phyloP scores from a whole-genome alignment of 164 flowering plant species.

The Macadamia tetraphylla region DNA sequence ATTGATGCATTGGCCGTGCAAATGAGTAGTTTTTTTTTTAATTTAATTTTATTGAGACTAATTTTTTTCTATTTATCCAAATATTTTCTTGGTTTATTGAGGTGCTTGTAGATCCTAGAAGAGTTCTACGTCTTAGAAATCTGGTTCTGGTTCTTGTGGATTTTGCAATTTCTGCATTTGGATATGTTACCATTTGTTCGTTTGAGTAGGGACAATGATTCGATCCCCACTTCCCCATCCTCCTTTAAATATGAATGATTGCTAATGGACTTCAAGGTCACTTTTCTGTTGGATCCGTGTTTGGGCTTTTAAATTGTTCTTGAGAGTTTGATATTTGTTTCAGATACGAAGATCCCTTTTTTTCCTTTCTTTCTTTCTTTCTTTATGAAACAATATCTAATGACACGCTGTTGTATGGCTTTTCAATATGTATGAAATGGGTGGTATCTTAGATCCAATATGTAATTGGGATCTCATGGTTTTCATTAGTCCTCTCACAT shows the following conservation, averaged over 20 bases:
- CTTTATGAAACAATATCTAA: neutral
- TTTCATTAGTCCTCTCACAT: neutral
- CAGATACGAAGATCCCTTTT: neutral
- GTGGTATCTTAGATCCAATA: slow-evolving; percentile 1
- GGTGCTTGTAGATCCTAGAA: neutral
- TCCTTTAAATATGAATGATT: neutral
- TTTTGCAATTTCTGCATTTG: neutral
- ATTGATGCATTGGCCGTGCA: too few species aligned
- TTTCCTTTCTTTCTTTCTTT: neutral
- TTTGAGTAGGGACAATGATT: neutral
- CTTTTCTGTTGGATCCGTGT: neutral
- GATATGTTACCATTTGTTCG: neutral
- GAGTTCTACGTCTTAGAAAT: neutral
- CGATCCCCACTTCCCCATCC: too few species aligned
- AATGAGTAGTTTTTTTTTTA: too few species aligned
- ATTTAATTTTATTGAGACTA: too few species aligned
- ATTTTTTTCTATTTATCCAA: neutral
- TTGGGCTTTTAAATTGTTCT: neutral
- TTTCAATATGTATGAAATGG: neutral
- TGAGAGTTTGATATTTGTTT: neutral
- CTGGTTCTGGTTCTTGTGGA: neutral
- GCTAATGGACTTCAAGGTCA: neutral
- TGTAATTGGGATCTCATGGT: neutral
- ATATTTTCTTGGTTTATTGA: neutral
- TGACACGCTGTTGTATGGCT: neutral